These are phyloP conservation scores for Barnettozyma vustinii DNA, from an alignment of 805 yeast species.

Conservation along the genomic window DNA sequence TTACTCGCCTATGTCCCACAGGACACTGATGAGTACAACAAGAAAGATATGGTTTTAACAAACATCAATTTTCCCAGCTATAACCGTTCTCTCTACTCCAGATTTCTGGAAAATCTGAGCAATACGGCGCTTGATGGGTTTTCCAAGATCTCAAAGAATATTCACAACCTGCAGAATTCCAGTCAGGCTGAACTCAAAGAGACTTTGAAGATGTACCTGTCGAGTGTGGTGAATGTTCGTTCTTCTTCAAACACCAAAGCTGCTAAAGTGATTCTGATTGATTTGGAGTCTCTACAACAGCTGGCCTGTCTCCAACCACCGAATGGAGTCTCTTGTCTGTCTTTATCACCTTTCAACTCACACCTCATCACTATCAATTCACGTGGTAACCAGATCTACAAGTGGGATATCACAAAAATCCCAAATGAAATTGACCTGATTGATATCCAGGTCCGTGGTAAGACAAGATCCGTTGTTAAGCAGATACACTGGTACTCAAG, in stretches of 20 bases:
- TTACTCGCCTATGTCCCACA: slow-evolving; percentile 32
- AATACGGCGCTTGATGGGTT: slow-evolving; percentile 49
- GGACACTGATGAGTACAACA: neutral
- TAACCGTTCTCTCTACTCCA: slow-evolving; percentile 20
- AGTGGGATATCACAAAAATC: slow-evolving; percentile 57
- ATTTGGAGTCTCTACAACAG: slow-evolving; percentile 36
- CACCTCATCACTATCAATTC: slow-evolving; percentile 46
- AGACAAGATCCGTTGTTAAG: slow-evolving; percentile 49
- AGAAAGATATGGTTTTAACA: slow-evolving; percentile 4
- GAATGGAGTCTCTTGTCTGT: slow-evolving; percentile 54
- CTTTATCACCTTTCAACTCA: slow-evolving; percentile 57
- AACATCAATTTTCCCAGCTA: slow-evolving; percentile 17
- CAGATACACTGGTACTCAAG: slow-evolving; percentile 49
- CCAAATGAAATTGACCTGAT: slow-evolving; percentile 46
- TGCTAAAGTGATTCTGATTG: slow-evolving; percentile 38
- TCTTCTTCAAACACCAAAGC: slow-evolving; percentile 14
- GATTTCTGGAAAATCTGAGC: slow-evolving; percentile 41
- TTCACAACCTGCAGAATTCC: slow-evolving; percentile 11
- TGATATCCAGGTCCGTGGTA: slow-evolving; percentile 59
- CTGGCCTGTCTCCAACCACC: slow-evolving; percentile 49
- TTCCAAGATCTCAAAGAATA: slow-evolving; percentile 38
- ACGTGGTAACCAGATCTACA: slow-evolving; percentile 57
- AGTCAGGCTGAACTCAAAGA: slow-evolving; percentile 9
- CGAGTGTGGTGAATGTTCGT: slow-evolving; percentile 17
- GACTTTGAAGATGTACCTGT: slow-evolving; percentile 5